Evolutionary conservation across 2,329 filamentous ascomycete species (phyloP).

Genomic region (Ophiostoma piceae): DNA sequence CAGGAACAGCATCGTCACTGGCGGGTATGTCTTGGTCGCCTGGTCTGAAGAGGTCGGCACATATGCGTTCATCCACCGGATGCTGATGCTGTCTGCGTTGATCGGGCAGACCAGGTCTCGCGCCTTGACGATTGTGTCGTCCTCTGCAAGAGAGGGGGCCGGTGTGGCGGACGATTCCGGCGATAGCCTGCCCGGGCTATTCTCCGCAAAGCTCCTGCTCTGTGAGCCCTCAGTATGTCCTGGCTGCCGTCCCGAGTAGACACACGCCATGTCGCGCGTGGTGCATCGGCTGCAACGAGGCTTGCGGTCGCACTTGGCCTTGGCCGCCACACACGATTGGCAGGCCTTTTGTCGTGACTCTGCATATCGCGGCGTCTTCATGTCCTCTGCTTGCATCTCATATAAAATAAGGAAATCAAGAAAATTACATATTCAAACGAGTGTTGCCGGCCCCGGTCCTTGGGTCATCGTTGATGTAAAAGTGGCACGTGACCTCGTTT

Average conservation of each 20-base stretch:
- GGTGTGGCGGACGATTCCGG: background rate
- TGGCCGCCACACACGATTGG: background rate
- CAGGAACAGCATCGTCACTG: background rate
- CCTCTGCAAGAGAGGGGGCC: background rate
- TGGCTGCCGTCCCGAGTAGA: background rate
- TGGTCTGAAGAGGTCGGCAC: conserved; percentile 39
- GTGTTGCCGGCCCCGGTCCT: background rate
- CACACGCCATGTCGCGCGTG: background rate
- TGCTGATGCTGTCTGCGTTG: conserved; percentile 43
- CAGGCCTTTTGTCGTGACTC: background rate
- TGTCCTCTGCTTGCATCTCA: background rate
- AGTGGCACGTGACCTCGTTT: background rate
- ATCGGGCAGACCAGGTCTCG: conserved; percentile 41
- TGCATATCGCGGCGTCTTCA: background rate
- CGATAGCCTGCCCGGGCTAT: background rate
- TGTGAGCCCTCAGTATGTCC: background rate
- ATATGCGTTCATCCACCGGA: conserved; percentile 46
- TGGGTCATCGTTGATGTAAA: background rate
- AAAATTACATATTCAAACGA: background rate
- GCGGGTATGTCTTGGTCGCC: background rate
- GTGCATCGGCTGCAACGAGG: background rate
- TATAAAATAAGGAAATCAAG: no score
- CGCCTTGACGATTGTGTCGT: background rate
- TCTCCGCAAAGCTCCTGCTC: background rate
- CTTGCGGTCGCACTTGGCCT: background rate